Base-by-base conservation (phyloP, 169 alveolate species). In the Eimeria zaria region DNA sequence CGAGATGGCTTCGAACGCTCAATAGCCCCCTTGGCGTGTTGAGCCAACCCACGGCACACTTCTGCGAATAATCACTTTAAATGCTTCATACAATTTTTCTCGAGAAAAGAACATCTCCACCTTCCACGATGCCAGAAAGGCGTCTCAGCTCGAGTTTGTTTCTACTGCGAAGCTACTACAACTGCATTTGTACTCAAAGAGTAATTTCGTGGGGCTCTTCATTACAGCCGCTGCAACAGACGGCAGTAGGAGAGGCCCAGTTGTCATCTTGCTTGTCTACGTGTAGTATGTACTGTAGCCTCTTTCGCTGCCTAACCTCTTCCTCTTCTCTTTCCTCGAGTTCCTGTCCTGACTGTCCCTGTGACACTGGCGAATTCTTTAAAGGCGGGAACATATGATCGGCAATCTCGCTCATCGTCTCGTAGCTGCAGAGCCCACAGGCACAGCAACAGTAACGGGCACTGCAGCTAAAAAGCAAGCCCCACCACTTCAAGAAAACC, bases 321-420 rank as follows among this genome's bases (percentile, higher is more conserved):
- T 78, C 93, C 60, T 81, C 96, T 92, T 60, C 91, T 33, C 81
- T 48, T 58, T 91, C 96, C 67, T 92, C 92, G n/a, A 33, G 41
- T 51, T 92, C 84, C 73, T 33, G 51, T 36, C 58, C 67, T 89
- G 80, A 48, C 84, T 60, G 91, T n/a, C 96, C 91, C 27, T 62
- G 95, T 62, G 80, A 78, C 92, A 58, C 53, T 3, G 88, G 81
- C 46, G 91, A 48, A 58, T 67, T 53, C 74, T 67, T 81, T 44
- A 94, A n/a, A 27, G 97, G 95, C 39, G 97, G 97, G 30, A 95
- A 95, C 97, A 95, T 95, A 69, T 81, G 64, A 71, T 95, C 92
- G 41, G 95, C 97, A 30, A 95, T 89, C 89, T 85, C 92, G 41
- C 91, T 44, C 96, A 95, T 89, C 67, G 97, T 88, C 30, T 95